Evolutionary conservation across 1,139 yeast species (phyloP).

Genomic region (Maudiozyma humilis): DNA sequence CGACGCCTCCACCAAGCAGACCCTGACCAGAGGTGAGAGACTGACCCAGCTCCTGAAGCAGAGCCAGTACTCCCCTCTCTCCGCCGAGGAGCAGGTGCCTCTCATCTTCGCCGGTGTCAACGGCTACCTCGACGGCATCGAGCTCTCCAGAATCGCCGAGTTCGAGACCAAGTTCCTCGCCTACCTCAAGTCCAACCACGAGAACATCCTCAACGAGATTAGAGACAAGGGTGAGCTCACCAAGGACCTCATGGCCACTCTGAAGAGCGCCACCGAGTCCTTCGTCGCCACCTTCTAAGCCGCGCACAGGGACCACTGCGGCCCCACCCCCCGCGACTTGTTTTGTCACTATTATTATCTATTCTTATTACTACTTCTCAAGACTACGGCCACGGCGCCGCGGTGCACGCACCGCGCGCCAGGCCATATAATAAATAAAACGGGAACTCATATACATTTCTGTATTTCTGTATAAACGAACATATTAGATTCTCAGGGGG

Average conservation of each 20-base stretch:
- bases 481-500: not conserved
- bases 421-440: not conserved
- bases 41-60: constrained; percentile 97
- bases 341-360: constrained; percentile 2
- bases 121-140: constrained; percentile 91
- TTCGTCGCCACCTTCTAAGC: constrained; percentile 77
- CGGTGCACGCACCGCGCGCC: not conserved
- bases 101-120: constrained; percentile 98
- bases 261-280: constrained; percentile 85
- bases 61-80: constrained; percentile 92
- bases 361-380: constrained; percentile 2
- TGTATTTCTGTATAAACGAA: not conserved
- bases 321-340: not conserved
- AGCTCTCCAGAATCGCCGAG: constrained; percentile 80
- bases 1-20: constrained; percentile 99
- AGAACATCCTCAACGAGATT: constrained; percentile 75
- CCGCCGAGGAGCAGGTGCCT: constrained; percentile 99
- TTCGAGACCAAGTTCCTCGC: constrained; percentile 91
- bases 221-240: constrained; percentile 86
- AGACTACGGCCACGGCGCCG: not conserved
- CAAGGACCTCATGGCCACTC: constrained; percentile 76
- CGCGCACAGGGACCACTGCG: not conserved
- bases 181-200: constrained; percentile 82
- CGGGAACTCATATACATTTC: not conserved
- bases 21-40: constrained; percentile 99